Evolutionary conservation across 495 filamentous ascomycete species (phyloP).

Genomic region (Podospora tetraspora): DNA sequence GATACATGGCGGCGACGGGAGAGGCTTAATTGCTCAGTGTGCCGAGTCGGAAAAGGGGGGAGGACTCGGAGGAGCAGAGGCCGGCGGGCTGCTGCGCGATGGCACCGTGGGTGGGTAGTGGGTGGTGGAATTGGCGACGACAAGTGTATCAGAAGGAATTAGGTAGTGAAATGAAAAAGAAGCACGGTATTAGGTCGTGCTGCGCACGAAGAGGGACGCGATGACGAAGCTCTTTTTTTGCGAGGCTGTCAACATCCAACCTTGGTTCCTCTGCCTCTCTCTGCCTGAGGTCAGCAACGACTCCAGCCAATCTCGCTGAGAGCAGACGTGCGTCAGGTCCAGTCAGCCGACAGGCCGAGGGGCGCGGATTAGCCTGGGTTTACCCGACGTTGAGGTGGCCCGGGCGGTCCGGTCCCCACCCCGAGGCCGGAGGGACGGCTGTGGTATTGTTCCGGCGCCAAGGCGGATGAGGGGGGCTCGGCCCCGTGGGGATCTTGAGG

Average conservation of each 20-base stretch:
- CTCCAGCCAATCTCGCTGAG: conserved; percentile 11
- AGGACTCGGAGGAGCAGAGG: background rate
- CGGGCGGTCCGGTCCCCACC: background rate
- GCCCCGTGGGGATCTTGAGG: no score
- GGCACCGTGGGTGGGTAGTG: background rate
- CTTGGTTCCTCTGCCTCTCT: background rate
- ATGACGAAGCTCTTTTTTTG: conserved; percentile 20
- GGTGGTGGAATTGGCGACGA: background rate
- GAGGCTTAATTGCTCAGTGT: conserved; percentile 4
- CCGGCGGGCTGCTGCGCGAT: background rate
- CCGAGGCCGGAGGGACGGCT: background rate
- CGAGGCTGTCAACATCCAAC: conserved; percentile 17
- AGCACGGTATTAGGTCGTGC: background rate
- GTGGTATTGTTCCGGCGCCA: background rate
- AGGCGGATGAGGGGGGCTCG: background rate
- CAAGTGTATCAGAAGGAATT: background rate
- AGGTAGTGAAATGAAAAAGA: background rate
- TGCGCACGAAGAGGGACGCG: background rate
- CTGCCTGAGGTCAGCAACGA: no score
- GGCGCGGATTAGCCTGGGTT: conserved; percentile 5
- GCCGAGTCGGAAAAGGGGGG: conserved; percentile 2
- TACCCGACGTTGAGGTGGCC: background rate
- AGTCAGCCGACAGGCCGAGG: conserved; percentile 1
- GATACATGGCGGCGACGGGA: conserved; percentile 61
- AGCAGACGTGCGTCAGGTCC: background rate